Base-by-base conservation (phyloP, 2,329 filamentous ascomycete species). In the Xylariaceae sp. region DNA sequence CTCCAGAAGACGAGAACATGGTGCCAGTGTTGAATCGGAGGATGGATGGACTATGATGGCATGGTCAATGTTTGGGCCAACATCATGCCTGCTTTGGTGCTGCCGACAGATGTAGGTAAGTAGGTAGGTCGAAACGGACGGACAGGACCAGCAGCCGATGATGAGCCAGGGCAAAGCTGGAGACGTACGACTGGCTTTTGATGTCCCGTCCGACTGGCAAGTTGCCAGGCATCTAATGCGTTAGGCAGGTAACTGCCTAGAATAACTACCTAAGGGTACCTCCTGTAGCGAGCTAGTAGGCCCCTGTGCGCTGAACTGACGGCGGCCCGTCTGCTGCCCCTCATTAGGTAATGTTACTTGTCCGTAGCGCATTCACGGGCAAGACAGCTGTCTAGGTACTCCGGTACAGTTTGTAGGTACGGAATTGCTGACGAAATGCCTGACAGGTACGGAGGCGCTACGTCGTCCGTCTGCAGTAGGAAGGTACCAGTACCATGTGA, bases 1-100 rank as follows among this genome's bases (percentile, higher is more conserved):
- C 81, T 68, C 80, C 80, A 65, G 84, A 85, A 68, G 84, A 86
- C 64, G 84, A 82, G 76, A 86, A 87, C 84, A 88, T 87, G 64
- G 70, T 76, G 70, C 68, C 66, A 68, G 68, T 66, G 66, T 66
- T 67, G 60, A 61, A 67, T 50, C 23, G 51, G 23, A 55, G 45
- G 56, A 17, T 44, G 47, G 61, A 56, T 51, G 47, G 62, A 57
- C 63, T 58, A 66, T 54, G 62, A 65, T 67, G 64, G 64, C 70
- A 71, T 71, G 51, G 66, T 68, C 58, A 58, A 34, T 51, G 64
- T 51, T 56, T 59, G 55, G 54, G 55, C 45, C 17, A 51, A 54
- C 63, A 50, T 59, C 42, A 54, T 39, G 39, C 39, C 23, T 53
- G 54, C 15, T 56, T 49, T 18, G 39, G 15, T 55, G 48, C 35